A percentile compares a stretch with the other conserved stretches of the same genome.
These are phyloP conservation scores for Leccinum longicurvipes DNA, from an alignment of 768 basidiomycete genomes.

Conservation along the genomic window DNA sequence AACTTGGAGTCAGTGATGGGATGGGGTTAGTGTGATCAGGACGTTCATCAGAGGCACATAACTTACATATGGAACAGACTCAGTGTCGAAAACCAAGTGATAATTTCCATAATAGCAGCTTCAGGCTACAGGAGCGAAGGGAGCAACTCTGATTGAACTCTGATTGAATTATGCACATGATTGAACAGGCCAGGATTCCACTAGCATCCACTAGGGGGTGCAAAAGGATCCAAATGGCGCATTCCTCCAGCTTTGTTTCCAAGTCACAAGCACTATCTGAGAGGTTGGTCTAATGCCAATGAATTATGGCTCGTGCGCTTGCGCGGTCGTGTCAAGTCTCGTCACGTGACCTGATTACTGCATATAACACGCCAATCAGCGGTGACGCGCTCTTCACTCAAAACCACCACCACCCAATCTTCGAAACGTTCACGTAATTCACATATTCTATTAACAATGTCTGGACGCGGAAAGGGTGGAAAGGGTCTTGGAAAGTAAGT, in stretches of 20 bases:
- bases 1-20: slow-evolving; percentile 96
- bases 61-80: slow-evolving; percentile 90
- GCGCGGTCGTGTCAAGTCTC: not conserved
- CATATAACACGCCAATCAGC: slow-evolving; percentile 34
- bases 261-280: too few relatives aligned
- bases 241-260: too few relatives aligned
- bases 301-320: not conserved
- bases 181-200: too few relatives aligned
- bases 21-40: slow-evolving; percentile 95
- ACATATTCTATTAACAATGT: slow-evolving; percentile 32
- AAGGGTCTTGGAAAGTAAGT: slow-evolving; percentile 47
- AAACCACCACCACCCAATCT: slow-evolving; percentile 25
- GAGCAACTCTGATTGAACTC: too few relatives aligned
- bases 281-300: too few relatives aligned
- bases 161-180: too few relatives aligned
- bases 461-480: slow-evolving; percentile 49
- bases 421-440: slow-evolving; percentile 8
- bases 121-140: not conserved
- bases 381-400: slow-evolving; percentile 23
- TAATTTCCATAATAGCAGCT: too few relatives aligned
- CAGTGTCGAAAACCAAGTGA: too few relatives aligned
- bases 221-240: too few relatives aligned
- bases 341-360: slow-evolving; percentile 25
- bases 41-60: slow-evolving; percentile 84
- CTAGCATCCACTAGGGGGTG: not conserved